Percentiles rank a stretch among this genome's conserved stretches.
Conservation (phyloP, 768 basidiomycete species). For the Ramaria sp. region DNA sequence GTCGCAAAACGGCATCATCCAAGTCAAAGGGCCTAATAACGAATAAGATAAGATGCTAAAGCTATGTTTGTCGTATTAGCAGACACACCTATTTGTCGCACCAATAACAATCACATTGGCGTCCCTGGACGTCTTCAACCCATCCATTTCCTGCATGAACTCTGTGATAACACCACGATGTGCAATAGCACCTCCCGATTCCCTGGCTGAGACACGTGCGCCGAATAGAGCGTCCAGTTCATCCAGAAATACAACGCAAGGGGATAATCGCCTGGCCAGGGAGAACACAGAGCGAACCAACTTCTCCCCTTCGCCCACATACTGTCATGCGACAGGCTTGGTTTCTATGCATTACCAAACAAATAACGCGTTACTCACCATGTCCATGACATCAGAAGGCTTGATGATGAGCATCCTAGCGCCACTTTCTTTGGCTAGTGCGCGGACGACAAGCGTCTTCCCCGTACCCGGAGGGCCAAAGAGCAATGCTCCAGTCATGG, state of each 20-base stretch:
- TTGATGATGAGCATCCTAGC: constrained; percentile 87
- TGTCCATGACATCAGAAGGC: constrained; percentile 93
- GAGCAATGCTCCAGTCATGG: constrained; percentile 83
- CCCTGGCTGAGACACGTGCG: constrained; percentile 66
- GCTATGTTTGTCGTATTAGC: neutral
- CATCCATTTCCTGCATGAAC: constrained; percentile 97
- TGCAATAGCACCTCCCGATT: constrained; percentile 70
- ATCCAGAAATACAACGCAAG: constrained; percentile 90
- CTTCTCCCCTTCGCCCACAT: constrained; percentile 85
- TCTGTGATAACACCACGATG: constrained; percentile 85
- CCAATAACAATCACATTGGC: constrained; percentile 85
- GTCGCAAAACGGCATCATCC: constrained; percentile 84
- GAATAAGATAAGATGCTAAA: neutral
- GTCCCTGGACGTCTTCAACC: constrained; percentile 68
- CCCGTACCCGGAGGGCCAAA: constrained; percentile 94
- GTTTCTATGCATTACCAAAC: constrained; percentile 4
- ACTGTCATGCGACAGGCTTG: constrained; percentile 30
- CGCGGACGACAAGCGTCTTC: constrained; percentile 82
- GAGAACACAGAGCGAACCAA: constrained; percentile 84
- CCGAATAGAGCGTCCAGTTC: constrained; percentile 92
- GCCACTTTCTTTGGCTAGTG: constrained; percentile 87
- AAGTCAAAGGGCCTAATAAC: constrained; percentile 58
- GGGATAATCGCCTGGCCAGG: constrained; percentile 74
- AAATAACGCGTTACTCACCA: constrained; percentile 40
- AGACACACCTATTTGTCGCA: constrained; percentile 66